A percentile compares a stretch with the other conserved stretches of the same genome.
These are phyloP conservation scores for Rhizoclosmatium sp. DNA, from an alignment of 192 early-diverging fungal genomes.

Conservation along the genomic window DNA sequence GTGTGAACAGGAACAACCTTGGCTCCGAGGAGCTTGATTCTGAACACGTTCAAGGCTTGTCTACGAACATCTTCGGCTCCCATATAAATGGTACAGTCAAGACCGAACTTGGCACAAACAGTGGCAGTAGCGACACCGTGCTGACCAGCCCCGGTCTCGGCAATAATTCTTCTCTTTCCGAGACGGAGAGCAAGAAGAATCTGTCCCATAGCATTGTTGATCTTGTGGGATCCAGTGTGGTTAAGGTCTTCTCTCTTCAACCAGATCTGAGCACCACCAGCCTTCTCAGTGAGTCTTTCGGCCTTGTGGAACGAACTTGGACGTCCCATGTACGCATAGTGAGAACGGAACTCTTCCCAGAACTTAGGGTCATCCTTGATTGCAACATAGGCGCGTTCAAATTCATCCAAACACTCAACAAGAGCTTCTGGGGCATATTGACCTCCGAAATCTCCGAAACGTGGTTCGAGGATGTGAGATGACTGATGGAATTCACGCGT, in stretches of 20 bases:
- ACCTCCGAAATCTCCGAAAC: slow-evolving; percentile 96
- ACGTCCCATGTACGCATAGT: slow-evolving; percentile 92
- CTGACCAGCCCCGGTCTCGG: slow-evolving; percentile 98
- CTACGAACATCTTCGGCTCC: slow-evolving; percentile 94
- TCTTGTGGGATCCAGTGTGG: slow-evolving; percentile 99
- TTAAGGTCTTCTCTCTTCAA: slow-evolving; percentile 99
- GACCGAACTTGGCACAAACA: slow-evolving; percentile 96
- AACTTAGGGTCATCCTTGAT: slow-evolving; percentile 90
- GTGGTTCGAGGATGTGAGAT: slow-evolving; percentile 67
- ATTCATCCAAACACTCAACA: slow-evolving; percentile 90
- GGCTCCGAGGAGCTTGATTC: slow-evolving; percentile 93
- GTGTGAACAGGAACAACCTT: slow-evolving; percentile 84
- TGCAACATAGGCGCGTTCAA: slow-evolving; percentile 81
- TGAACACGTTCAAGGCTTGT: slow-evolving; percentile 95
- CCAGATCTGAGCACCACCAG: slow-evolving; percentile 92
- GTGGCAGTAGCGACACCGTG: slow-evolving; percentile 98
- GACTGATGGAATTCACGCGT: background rate
- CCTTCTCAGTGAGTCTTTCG: slow-evolving; percentile 74
- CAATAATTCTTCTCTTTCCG: slow-evolving; percentile 97
- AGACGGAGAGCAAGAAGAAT: slow-evolving; percentile 91
- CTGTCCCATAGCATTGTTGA: slow-evolving; percentile 98
- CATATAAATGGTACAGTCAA: slow-evolving; percentile 98
- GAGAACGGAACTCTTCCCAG: slow-evolving; percentile 88
- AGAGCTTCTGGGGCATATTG: slow-evolving; percentile 98
- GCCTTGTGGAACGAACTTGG: slow-evolving; percentile 90